These are phyloP conservation scores for Sporothrix pallida DNA, from an alignment of 2,329 filamentous ascomycete genomes.

Conservation along the genomic window DNA sequence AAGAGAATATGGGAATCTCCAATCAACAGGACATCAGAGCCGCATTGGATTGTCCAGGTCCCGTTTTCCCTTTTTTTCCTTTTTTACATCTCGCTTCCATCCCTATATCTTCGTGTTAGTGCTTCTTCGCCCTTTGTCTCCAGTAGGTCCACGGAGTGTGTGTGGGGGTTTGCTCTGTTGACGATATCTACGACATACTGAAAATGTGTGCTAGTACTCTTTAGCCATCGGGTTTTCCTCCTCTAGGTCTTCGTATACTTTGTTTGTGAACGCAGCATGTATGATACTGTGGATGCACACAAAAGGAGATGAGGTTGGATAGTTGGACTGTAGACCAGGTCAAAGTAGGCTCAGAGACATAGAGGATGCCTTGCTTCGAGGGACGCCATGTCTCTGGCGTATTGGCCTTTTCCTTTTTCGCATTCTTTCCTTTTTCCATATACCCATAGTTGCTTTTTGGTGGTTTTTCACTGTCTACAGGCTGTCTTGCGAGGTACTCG, in stretches of 20 bases:
- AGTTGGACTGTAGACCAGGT: too few species aligned
- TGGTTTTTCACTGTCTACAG: background rate
- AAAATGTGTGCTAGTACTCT: too few species aligned
- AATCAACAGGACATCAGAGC: too few species aligned
- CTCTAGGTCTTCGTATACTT: too few species aligned
- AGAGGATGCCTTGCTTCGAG: background rate
- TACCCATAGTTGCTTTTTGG: constrained; percentile 13
- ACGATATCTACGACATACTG: too few species aligned
- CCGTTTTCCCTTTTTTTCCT: background rate
- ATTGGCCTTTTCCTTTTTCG: background rate
- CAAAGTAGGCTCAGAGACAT: background rate
- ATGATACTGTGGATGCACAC: too few species aligned
- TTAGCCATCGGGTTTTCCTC: too few species aligned
- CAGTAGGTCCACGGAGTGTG: background rate
- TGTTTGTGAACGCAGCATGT: too few species aligned
- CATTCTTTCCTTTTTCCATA: constrained; percentile 5
- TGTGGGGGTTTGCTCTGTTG: too few species aligned
- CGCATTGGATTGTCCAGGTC: too few species aligned
- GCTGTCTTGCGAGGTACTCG: background rate
- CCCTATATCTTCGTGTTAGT: background rate
- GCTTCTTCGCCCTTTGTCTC: background rate
- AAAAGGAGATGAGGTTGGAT: too few species aligned
- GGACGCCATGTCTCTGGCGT: background rate
- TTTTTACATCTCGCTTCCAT: background rate
- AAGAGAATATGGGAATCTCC: too few species aligned